Conservation (phyloP, 176 grass and related monocot species). For the Oryza glumipatula region DNA sequence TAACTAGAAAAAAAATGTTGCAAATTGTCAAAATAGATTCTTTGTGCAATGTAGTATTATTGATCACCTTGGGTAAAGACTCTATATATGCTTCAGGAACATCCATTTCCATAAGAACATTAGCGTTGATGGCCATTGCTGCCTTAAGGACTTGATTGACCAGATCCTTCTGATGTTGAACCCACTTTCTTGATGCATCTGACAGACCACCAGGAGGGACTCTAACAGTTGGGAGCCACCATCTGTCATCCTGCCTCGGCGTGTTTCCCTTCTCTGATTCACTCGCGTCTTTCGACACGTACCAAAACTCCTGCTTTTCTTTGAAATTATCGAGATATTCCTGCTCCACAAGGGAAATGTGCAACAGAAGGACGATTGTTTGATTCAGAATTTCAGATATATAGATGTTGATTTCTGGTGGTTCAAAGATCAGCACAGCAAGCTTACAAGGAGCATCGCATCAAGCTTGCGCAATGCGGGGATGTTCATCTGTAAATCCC, state of each 20-base stretch:
- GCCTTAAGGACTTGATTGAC: constrained; percentile 82
- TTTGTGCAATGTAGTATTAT: not conserved
- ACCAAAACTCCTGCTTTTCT: constrained; percentile 73
- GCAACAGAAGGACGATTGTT: not conserved
- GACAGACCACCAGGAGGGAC: constrained; percentile 74
- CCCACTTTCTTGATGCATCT: constrained; percentile 50
- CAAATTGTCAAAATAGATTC: not conserved
- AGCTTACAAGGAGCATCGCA: constrained; percentile 78
- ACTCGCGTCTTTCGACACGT: constrained; percentile 55
- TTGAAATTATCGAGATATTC: constrained; percentile 70
- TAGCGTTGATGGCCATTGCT: constrained; percentile 87
- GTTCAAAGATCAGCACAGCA: not conserved
- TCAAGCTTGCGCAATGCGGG: constrained; percentile 87
- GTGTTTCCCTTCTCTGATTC: constrained; percentile 47
- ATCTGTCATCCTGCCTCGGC: constrained; percentile 66
- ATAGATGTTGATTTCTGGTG: not conserved
- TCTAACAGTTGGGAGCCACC: constrained; percentile 79
- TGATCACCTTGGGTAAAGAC: constrained; percentile 74
- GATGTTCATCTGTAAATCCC: constrained; percentile 84
- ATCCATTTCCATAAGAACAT: constrained; percentile 82
- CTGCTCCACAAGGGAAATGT: constrained; percentile 36
- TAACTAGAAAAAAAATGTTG: not conserved
- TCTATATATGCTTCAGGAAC: constrained; percentile 79
- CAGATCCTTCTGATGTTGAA: constrained; percentile 72
- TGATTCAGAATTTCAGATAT: constrained; percentile 22